These are phyloP conservation scores for Epichloe bromicola DNA, from an alignment of 2,329 filamentous ascomycete species.

Conservation along the genomic window DNA sequence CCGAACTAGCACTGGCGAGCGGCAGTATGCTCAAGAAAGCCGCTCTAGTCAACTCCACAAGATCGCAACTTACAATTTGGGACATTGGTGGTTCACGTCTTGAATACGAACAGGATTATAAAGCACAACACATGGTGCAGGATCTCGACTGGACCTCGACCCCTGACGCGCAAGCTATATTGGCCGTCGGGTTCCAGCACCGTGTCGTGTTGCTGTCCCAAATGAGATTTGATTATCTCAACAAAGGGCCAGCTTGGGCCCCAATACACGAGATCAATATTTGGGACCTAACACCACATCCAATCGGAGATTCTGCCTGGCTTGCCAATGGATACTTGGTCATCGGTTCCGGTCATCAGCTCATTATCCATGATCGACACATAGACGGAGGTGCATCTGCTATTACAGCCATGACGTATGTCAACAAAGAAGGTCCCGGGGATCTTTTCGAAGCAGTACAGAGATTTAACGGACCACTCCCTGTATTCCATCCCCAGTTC, in stretches of 20 bases:
- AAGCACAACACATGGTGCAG: constrained; percentile 59
- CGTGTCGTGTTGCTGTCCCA: constrained; percentile 72
- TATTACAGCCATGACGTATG: constrained; percentile 36
- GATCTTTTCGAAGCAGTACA: constrained; percentile 75
- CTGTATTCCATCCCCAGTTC: constrained; percentile 86
- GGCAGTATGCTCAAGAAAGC: constrained; percentile 80
- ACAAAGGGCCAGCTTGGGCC: constrained; percentile 81
- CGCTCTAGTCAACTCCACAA: constrained; percentile 61
- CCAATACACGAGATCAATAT: constrained; percentile 72
- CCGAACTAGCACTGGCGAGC: constrained; percentile 62
- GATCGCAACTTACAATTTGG: constrained; percentile 78
- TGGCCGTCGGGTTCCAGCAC: constrained; percentile 87
- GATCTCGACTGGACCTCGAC: constrained; percentile 93
- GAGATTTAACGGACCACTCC: constrained; percentile 73
- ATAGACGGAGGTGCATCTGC: constrained; percentile 51
- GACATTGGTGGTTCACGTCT: constrained; percentile 70
- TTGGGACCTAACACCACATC: constrained; percentile 70
- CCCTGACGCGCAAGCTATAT: constrained; percentile 73
- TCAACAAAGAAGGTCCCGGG: constrained; percentile 38
- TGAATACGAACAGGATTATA: constrained; percentile 67
- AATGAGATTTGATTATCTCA: constrained; percentile 83
- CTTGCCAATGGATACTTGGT: constrained; percentile 72
- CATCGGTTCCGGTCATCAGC: constrained; percentile 79
- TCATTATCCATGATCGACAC: constrained; percentile 73
- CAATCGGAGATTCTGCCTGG: constrained; percentile 91